Evolutionary conservation across 306 rosid species (phyloP).

Genomic region (Malus domestica): ASM211411v1 NC_041805.1:32382501-32383000

Average conservation of each 20-base stretch:
- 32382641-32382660: conserved; percentile 71
- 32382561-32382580: conserved; percentile 64
- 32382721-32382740: conserved; percentile 79
- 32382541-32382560: conserved; percentile 85
- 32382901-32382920: conserved; percentile 39
- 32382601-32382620: conserved; percentile 92
- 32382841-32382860: conserved; percentile 45
- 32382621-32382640: conserved; percentile 86
- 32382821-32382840: conserved; percentile 51
- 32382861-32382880: conserved; percentile 52
- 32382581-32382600: conserved; percentile 62
- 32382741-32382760: conserved; percentile 81
- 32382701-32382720: conserved; percentile 89
- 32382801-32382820: conserved; percentile 60
- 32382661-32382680: conserved; percentile 39
- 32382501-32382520: conserved; percentile 82
- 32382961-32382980: conserved; percentile 15
- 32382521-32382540: conserved; percentile 79
- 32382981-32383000: conserved; percentile 21
- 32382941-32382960: conserved; percentile 11
- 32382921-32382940: conserved; percentile 18
- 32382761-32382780: conserved; percentile 70
- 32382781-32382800: conserved; percentile 75
- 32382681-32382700: conserved; percentile 67
- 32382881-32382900: conserved; percentile 46